phyloP scores from a whole-genome alignment of 371 early-diverging fungal genomes.

The Mortierella sp. region DNA sequence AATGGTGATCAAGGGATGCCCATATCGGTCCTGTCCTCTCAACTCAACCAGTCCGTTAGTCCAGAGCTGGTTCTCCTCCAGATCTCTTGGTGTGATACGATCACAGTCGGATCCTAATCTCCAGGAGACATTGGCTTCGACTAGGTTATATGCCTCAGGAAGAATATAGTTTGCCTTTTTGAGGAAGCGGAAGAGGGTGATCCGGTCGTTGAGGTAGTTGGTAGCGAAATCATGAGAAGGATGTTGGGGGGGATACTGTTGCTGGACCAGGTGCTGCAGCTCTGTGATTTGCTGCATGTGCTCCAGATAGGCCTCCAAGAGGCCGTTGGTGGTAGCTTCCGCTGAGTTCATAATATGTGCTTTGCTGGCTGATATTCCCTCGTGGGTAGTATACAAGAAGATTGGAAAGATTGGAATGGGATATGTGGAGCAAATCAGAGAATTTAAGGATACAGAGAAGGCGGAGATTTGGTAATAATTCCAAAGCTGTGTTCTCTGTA shows the following conservation, averaged over 20 bases:
- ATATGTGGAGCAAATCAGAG: background rate
- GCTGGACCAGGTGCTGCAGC: conserved; percentile 50
- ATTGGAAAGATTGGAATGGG: background rate
- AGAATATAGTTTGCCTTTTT: conserved; percentile 51
- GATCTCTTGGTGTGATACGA: conserved; percentile 39
- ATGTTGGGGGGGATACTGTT: conserved; percentile 38
- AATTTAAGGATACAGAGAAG: background rate
- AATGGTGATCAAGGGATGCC: conserved; percentile 48
- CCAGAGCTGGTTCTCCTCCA: conserved; percentile 45
- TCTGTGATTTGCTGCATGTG: conserved; percentile 51
- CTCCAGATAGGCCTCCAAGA: conserved; percentile 48
- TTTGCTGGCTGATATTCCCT: background rate
- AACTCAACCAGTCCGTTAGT: conserved; percentile 35
- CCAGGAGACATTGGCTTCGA: conserved; percentile 49
- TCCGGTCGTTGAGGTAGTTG: conserved; percentile 49
- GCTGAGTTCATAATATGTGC: conserved; percentile 40
- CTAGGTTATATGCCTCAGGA: conserved; percentile 44
- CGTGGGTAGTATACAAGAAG: background rate
- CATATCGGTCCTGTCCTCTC: conserved; percentile 51
- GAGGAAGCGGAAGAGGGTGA: conserved; percentile 55
- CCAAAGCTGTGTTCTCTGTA: background rate
- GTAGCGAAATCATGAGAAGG: conserved; percentile 38
- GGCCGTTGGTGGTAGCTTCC: conserved; percentile 26
- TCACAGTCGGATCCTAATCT: conserved; percentile 32
- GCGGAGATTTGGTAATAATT: background rate